A percentile compares a stretch with the other conserved stretches of the same genome.
These are phyloP conservation scores for Penicillium sp. DNA, from an alignment of 2,329 filamentous ascomycete genomes.

Conservation along the genomic window DNA sequence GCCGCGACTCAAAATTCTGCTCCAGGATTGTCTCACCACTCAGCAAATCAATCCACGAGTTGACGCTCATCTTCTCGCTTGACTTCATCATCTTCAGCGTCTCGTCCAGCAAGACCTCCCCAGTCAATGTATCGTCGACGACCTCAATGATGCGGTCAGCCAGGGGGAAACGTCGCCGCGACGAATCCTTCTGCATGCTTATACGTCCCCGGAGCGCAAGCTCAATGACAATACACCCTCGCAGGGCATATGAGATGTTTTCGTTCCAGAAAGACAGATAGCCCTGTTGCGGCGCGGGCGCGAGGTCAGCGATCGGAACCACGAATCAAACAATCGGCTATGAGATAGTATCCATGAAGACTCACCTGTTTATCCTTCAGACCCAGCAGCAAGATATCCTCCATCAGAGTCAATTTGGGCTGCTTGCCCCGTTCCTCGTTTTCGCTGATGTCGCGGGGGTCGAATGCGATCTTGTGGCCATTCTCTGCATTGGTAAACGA, in stretches of 20 bases:
- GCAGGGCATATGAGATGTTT: conserved; percentile 96
- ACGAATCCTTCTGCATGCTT: conserved; percentile 97
- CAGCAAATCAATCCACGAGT: conserved; percentile 98
- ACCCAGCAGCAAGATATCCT: conserved; percentile 91
- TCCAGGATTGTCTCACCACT: conserved; percentile 64
- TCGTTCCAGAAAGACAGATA: conserved; percentile 99
- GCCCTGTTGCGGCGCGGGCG: conserved; percentile 56
- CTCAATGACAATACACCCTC: conserved; percentile 97
- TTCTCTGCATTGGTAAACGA: conserved; percentile 85
- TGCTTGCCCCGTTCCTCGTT: conserved; percentile 95
- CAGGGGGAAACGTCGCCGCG: conserved; percentile 84
- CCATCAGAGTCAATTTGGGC: conserved; percentile 97
- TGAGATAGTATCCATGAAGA: conserved; percentile 6
- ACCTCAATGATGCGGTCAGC: conserved; percentile 95
- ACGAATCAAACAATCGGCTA: not conserved
- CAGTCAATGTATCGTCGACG: conserved; percentile 91
- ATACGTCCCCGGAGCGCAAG: conserved; percentile 92
- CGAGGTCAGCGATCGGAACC: conserved; percentile 23
- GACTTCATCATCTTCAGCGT: conserved; percentile 99
- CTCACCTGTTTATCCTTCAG: conserved; percentile 97
- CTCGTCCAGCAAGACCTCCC: conserved; percentile 95
- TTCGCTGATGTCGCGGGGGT: conserved; percentile 95
- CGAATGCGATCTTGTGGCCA: conserved; percentile 97
- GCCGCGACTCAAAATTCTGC: not conserved
- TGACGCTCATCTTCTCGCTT: conserved; percentile 99